phyloP scores from a whole-genome alignment of 2,329 filamentous ascomycete genomes.

The Exophiala xenobiotica region DNA sequence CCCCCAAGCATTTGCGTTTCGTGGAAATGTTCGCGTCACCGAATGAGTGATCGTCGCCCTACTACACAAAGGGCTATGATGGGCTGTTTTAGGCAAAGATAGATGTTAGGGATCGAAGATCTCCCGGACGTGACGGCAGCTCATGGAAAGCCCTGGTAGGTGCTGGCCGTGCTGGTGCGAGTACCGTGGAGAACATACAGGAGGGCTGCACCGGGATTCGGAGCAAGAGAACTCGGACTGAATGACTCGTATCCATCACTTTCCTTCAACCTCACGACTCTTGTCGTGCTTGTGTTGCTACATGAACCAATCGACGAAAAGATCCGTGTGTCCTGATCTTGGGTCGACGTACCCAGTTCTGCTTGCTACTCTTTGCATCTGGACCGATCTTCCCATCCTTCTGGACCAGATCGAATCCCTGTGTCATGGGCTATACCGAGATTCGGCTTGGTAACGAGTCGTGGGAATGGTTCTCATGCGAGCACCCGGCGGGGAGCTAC shows the following conservation, averaged over 20 bases:
- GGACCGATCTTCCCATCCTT: not conserved
- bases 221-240: no score
- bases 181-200: no score
- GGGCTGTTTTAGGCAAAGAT: not conserved
- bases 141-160: no score
- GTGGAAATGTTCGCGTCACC: not conserved
- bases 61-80: no score
- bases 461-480: conserved; percentile 7
- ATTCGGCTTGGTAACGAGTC: conserved; percentile 3
- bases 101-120: not conserved
- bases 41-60: not conserved
- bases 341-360: no score
- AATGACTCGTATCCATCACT: no score
- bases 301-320: no score
- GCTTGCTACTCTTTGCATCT: not conserved
- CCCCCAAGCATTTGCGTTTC: not conserved
- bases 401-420: not conserved
- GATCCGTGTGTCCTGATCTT: no score
- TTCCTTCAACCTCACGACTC: no score
- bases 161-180: no score
- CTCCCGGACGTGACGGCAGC: not conserved
- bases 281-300: no score
- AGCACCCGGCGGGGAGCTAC: conserved; percentile 4
- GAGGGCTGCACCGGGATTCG: no score
- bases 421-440: conserved; percentile 4